Percentiles rank a stretch among this genome's conserved stretches.
phyloP scores from a whole-genome alignment of 2,329 filamentous ascomycete genomes.

The Gnomoniopsis sp. region DNA sequence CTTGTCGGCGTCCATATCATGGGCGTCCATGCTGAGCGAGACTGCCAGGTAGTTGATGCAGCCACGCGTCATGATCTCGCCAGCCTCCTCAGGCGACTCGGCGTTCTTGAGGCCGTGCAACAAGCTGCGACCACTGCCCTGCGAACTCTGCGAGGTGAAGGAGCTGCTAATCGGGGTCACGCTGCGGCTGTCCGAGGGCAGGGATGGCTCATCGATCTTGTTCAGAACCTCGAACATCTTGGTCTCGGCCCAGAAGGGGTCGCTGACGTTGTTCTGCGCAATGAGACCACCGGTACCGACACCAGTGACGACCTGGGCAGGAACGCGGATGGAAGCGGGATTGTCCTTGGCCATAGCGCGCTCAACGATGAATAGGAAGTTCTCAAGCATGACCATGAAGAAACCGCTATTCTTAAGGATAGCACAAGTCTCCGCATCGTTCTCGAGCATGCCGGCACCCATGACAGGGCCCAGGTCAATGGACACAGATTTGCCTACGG shows the following conservation, averaged over 20 bases:
- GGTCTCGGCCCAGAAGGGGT: constrained; percentile 52
- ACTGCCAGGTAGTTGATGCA: constrained; percentile 45
- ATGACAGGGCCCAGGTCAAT: constrained; percentile 51
- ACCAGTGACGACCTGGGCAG: constrained; percentile 48
- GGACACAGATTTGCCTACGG: constrained; percentile 35
- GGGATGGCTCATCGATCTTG: constrained; percentile 37
- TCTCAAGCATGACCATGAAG: constrained; percentile 48
- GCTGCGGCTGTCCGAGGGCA: constrained; percentile 3
- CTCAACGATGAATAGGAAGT: constrained; percentile 45
- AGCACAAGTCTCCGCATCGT: constrained; percentile 43
- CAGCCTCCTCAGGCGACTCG: constrained; percentile 37
- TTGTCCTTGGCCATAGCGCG: constrained; percentile 41
- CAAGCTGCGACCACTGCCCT: constrained; percentile 23
- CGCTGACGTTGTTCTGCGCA: constrained; percentile 46
- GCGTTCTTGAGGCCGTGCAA: constrained; percentile 38
- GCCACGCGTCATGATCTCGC: constrained; percentile 40
- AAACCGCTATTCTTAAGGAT: constrained; percentile 50
- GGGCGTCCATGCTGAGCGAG: constrained; percentile 45
- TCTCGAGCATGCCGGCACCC: constrained; percentile 51
- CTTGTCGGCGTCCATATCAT: constrained; percentile 44
- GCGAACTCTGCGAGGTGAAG: constrained; percentile 1
- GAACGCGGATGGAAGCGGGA: constrained; percentile 28
- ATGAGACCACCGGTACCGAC: constrained; percentile 53
- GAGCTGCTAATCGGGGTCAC: background rate
- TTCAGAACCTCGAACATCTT: constrained; percentile 47